Base-by-base conservation (phyloP, 192 early-diverging fungal genomes). In the Entomortierella chlamydospora region DNA sequence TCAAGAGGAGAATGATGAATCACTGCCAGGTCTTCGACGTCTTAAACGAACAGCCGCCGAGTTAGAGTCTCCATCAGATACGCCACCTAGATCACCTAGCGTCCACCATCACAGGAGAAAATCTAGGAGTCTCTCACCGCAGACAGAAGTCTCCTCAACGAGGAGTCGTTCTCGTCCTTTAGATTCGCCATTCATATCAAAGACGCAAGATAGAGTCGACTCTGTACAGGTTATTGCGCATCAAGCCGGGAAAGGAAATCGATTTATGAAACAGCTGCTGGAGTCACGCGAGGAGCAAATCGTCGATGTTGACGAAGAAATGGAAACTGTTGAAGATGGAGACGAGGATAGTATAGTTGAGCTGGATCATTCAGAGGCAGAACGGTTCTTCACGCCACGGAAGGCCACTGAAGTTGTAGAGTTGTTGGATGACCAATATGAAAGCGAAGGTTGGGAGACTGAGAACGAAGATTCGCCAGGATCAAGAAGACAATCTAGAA, bases 401-500 rank as follows among this genome's bases (percentile, higher is more conserved):
- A 66, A 59, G n/a, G 39, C 20, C 6, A 43, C 66, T 18, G 53
- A 58, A 25, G 62, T 73, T 30, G 45, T 59, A 18, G 71, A 73
- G 7, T 13, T 54, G 34, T 43, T 55, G 12, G 71, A 59, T n/a
- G 37, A 69, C 12, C 65, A 63, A 34, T n/a, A 39, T 8, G 66
- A 68, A 2, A 62, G 60, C 25, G 76, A 79, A 17, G 76, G 76
- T 7, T 79, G 76, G 76, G 76, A 70, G 57, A 79, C 76, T 2
- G 76, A 79, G 5, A 70, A 64, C 23, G 76, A 70, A 7, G 76
- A 79, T 1, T 70, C 68, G 30, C 76, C 76, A 9, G 15, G 43
- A 31, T 67, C 72, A 22, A 25, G 61, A 18, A 22, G 47, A 13
- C 61, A 65, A 12, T 60, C 61, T 15, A 69, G 45, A 39, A 33